Conservation (phyloP, 2,329 filamentous ascomycete genomes). For the Madurella fahalii region DNA sequence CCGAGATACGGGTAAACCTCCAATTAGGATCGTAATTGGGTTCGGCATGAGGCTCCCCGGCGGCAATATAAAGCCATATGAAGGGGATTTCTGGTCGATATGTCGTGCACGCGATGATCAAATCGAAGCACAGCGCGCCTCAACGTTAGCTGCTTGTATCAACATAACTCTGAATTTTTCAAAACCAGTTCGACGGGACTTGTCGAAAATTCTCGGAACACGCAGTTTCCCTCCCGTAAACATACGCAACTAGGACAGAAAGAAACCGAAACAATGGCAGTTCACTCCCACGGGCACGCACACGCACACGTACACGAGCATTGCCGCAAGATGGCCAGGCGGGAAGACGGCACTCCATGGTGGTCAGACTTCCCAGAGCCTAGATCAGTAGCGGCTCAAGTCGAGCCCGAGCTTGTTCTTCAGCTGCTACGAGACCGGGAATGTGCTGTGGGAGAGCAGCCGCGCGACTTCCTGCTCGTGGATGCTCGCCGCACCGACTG, state of each 20-base stretch:
- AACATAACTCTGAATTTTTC: not conserved
- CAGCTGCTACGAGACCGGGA: constrained; percentile 37
- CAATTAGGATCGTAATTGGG: not conserved
- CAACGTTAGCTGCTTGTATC: not conserved
- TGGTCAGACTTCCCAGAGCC: constrained; percentile 42
- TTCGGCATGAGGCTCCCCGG: not conserved
- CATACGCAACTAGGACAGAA: constrained; percentile 13
- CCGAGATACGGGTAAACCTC: not conserved
- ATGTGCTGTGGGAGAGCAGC: constrained; percentile 27
- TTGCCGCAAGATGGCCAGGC: constrained; percentile 24
- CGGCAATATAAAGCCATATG: not conserved
- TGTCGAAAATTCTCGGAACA: too few species aligned
- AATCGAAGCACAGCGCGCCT: not conserved
- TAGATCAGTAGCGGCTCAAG: constrained; percentile 34
- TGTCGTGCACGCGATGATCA: not conserved
- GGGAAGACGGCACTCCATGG: constrained; percentile 31
- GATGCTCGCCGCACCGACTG: constrained; percentile 53
- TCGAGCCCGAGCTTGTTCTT: constrained; percentile 40
- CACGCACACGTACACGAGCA: constrained; percentile 17
- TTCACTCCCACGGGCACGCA: not conserved
- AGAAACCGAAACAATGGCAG: not conserved
- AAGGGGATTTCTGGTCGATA: not conserved
- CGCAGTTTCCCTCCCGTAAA: too few species aligned
- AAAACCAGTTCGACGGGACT: too few species aligned
- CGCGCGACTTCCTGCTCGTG: constrained; percentile 43